Evolutionary conservation across 73 alveolate species (phyloP).

Genomic region (Tetrahymena borealis): DNA sequence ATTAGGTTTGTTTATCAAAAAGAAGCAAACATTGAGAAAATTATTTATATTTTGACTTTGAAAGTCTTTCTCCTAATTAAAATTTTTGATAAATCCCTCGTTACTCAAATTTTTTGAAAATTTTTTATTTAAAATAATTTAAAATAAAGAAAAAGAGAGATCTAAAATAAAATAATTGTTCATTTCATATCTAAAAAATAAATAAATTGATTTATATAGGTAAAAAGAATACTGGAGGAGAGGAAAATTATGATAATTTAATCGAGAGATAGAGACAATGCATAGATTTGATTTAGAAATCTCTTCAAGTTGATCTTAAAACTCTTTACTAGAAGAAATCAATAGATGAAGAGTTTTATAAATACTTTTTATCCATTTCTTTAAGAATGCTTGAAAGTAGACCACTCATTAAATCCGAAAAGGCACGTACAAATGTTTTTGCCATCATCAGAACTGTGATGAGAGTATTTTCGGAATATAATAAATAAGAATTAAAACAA

Average conservation of each 20-base stretch:
- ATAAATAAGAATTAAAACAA: not conserved
- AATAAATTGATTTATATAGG: too few species aligned
- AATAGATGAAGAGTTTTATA: not conserved
- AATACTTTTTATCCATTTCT: not conserved
- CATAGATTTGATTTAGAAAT: not conserved
- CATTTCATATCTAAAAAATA: too few species aligned
- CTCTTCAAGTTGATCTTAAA: not conserved
- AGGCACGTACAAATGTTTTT: not conserved
- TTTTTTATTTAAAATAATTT: too few species aligned
- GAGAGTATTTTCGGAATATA: not conserved
- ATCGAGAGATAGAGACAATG: not conserved
- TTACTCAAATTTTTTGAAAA: too few species aligned
- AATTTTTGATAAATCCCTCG: too few species aligned
- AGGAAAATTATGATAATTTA: not conserved
- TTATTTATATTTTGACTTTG: too few species aligned
- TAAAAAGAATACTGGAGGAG: not conserved
- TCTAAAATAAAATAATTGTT: too few species aligned
- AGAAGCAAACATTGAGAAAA: too few species aligned
- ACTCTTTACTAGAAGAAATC: not conserved
- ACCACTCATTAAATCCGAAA: not conserved
- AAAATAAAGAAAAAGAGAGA: too few species aligned
- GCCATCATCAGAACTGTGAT: not conserved
- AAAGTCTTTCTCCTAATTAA: too few species aligned
- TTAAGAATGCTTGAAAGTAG: not conserved
- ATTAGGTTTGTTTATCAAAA: too few species aligned